phyloP scores from a whole-genome alignment of 1,139 yeast genomes.

The Debaryomyces coudertii region DNA sequence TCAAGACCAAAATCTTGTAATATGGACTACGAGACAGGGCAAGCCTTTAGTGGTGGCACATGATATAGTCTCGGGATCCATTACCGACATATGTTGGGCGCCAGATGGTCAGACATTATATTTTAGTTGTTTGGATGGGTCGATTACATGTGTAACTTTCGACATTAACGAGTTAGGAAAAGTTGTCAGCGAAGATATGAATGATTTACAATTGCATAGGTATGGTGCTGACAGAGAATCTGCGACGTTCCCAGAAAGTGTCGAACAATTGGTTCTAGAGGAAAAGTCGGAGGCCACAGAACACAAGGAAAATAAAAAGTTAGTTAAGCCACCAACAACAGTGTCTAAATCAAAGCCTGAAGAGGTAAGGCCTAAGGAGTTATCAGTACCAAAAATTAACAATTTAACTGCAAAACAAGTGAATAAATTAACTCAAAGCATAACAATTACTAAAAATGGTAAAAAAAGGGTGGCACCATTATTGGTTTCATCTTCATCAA shows the following conservation, averaged over 20 bases:
- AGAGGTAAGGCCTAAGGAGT: conserved; percentile 11
- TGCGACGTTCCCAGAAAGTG: conserved; percentile 83
- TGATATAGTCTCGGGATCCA: conserved; percentile 62
- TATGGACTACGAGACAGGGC: conserved; percentile 67
- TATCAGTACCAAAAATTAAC: conserved; percentile 13
- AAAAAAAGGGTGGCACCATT: conserved; percentile 86
- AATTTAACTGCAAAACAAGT: conserved; percentile 20
- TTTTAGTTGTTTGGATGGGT: conserved; percentile 83
- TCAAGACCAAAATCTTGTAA: conserved; percentile 70
- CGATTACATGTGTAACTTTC: conserved; percentile 71
- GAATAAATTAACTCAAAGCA: conserved; percentile 28
- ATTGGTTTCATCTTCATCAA: conserved; percentile 58
- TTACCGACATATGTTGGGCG: conserved; percentile 78
- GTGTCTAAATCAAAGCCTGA: conserved; percentile 6
- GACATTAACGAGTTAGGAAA: conserved; percentile 74
- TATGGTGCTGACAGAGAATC: conserved; percentile 91
- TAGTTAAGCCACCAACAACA: conserved; percentile 9
- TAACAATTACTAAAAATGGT: conserved; percentile 75
- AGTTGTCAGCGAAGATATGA: conserved; percentile 65
- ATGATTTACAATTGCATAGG: conserved; percentile 69
- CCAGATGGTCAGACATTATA: conserved; percentile 75
- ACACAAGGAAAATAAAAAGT: conserved; percentile 1
- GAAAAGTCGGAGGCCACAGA: conserved; percentile 46
- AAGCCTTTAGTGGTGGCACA: conserved; percentile 67
- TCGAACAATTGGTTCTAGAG: conserved; percentile 75